phyloP scores from a whole-genome alignment of 768 basidiomycete genomes.

The Tricholoma sp. region DNA sequence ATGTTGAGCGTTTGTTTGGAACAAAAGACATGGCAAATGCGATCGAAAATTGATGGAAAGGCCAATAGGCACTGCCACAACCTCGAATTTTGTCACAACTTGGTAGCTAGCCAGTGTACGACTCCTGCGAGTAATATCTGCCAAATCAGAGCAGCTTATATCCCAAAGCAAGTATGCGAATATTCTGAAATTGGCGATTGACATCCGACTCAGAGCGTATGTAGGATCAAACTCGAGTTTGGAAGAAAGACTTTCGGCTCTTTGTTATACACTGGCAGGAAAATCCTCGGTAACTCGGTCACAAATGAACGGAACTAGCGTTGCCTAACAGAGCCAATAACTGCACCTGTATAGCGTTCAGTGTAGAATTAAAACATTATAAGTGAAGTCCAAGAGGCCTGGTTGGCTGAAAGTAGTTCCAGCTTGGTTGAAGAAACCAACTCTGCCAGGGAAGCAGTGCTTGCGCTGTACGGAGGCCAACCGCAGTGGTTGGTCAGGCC shows the following conservation, averaged over 20 bases:
- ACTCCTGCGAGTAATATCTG: too few species aligned
- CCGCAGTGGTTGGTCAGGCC: conserved; percentile 22
- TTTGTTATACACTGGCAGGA: too few species aligned
- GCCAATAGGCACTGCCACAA: background rate
- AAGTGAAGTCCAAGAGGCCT: conserved; percentile 8
- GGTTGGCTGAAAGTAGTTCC: conserved; percentile 2
- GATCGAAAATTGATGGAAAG: background rate
- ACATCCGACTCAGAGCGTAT: too few species aligned
- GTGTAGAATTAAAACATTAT: background rate
- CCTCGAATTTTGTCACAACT: background rate
- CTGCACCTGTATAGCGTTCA: background rate
- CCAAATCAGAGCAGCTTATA: too few species aligned
- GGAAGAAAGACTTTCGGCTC: too few species aligned
- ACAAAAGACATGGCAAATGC: background rate
- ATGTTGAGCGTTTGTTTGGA: background rate
- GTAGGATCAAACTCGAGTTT: too few species aligned
- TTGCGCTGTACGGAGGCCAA: conserved; percentile 19
- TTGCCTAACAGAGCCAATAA: background rate
- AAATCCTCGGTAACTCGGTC: background rate
- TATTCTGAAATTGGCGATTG: too few species aligned
- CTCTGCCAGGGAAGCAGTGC: conserved; percentile 5
- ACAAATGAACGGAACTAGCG: background rate
- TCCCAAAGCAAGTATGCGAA: too few species aligned
- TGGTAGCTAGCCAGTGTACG: too few species aligned
- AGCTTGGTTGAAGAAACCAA: conserved; percentile 9